A percentile compares a stretch with the other conserved stretches of the same genome.
Conservation (phyloP, 179 eudicot species). For the Spergularia azorica region DNA sequence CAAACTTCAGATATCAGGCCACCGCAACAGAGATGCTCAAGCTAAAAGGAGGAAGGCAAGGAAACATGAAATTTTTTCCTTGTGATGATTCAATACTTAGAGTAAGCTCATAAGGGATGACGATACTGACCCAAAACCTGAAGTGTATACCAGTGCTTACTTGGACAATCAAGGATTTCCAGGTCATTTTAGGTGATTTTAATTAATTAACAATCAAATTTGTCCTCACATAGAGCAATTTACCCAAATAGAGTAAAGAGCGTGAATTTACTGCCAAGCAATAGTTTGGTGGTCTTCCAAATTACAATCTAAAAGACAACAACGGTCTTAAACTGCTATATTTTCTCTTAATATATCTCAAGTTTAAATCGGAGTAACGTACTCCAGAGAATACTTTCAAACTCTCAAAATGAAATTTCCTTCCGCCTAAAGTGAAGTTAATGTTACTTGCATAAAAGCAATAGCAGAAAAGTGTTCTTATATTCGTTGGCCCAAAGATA, state of each 20-base stretch:
- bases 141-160: not conserved
- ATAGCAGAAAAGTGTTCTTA: not conserved
- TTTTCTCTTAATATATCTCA: not conserved
- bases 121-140: not conserved
- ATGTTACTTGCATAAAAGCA: not conserved
- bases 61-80: not conserved
- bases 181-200: not conserved
- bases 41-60: not conserved
- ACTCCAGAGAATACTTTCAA: too few relatives aligned
- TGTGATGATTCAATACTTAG: too few relatives aligned
- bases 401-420: not conserved
- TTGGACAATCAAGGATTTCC: not conserved
- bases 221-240: not conserved
- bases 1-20: conserved; percentile 11
- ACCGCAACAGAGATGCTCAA: not conserved
- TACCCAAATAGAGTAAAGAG: not conserved
- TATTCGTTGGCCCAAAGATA: not conserved
- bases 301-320: not conserved
- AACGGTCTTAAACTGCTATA: not conserved
- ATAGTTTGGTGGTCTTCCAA: not conserved
- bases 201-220: not conserved
- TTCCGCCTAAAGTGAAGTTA: not conserved
- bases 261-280: not conserved
- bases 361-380: too few relatives aligned
- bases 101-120: not conserved